A percentile compares a stretch with the other conserved stretches of the same genome.
Conservation (phyloP, 208 protist species). For the Crithidia bombi region DNA sequence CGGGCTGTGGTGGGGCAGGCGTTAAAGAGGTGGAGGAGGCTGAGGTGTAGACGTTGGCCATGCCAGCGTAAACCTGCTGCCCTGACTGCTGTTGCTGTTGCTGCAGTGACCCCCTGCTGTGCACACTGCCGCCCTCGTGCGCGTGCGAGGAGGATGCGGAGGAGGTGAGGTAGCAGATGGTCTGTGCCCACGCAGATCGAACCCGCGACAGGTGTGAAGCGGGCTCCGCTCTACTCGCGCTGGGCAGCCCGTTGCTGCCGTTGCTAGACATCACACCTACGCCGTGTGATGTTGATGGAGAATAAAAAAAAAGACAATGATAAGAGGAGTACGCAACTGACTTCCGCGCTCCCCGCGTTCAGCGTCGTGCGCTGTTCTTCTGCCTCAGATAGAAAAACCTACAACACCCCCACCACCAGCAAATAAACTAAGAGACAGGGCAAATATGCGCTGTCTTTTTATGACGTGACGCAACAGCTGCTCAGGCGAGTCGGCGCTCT, state of each 20-base stretch:
- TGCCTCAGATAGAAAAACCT: too few relatives aligned
- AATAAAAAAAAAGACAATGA: constrained; percentile 8
- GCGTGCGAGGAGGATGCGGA: neutral
- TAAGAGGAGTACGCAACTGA: constrained; percentile 10
- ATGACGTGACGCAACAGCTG: too few relatives aligned
- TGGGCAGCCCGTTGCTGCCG: neutral
- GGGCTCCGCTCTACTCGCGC: neutral
- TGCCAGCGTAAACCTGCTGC: neutral
- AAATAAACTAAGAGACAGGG: too few relatives aligned
- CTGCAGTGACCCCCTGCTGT: neutral
- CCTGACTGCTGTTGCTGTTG: neutral
- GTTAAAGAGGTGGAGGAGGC: neutral
- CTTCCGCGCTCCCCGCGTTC: too few relatives aligned
- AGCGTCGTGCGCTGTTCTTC: too few relatives aligned
- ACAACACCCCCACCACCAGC: too few relatives aligned
- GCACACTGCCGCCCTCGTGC: neutral
- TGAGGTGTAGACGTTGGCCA: neutral
- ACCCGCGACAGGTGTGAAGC: neutral
- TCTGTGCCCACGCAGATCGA: neutral
- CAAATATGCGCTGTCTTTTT: too few relatives aligned
- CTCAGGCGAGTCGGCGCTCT: too few relatives aligned
- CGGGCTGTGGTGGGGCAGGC: neutral
- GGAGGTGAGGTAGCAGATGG: neutral
- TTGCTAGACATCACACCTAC: neutral
- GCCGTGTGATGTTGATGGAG: neutral